Evolutionary conservation across 2,329 filamentous ascomycete genomes (phyloP), one percentile per base, ranked within the genome.

Genomic region (Aspergillus sp.): DNA sequence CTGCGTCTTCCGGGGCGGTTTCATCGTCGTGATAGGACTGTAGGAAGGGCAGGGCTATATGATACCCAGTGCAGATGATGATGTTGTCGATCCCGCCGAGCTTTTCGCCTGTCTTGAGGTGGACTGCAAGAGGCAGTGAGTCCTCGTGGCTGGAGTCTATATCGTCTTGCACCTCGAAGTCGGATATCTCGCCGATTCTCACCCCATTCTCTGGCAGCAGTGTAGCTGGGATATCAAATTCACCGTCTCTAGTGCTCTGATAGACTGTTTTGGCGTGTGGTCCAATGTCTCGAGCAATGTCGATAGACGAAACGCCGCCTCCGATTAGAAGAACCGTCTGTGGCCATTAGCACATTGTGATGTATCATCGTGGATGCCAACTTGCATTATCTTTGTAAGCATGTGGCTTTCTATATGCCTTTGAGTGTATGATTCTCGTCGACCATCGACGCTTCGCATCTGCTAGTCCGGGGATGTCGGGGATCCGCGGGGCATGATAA

Each of bases 51-150:
- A 87, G 79, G 0, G 83, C 82, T 13, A 84, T 83, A 60, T 87
- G 81, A 61, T 90, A 90, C 0, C 88, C 87, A 0, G 87, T 90
- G 14, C 81, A 84, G 4, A 90, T 64, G 17, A 90, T 76, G 0
- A 90, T 76, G 14, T 75, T 71, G 59, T 90, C 79, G 32, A 90
- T 82, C 9, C 78, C 74, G 17, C 72, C 72, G 0, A 90, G 61
- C 1, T 69, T 70, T 0, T 71, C 59, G 0, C 84, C 85, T 20
- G 83, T 78, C 41, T 74, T 77, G 1, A 89, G 69, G 0, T 76
- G 71, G 1, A 85, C 69, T 0, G 66, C 76, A 0, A 80, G 76
- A 0, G 81, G 81, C 7, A 85, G 77, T 0, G 75, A 61, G n/a
- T n/a, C n/a, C n/a, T n/a, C n/a, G n/a, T n/a, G n/a, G n/a, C n/a